Base-by-base conservation (phyloP, 2,329 filamentous ascomycete species). In the Ophiosphaerella korrae region DNA sequence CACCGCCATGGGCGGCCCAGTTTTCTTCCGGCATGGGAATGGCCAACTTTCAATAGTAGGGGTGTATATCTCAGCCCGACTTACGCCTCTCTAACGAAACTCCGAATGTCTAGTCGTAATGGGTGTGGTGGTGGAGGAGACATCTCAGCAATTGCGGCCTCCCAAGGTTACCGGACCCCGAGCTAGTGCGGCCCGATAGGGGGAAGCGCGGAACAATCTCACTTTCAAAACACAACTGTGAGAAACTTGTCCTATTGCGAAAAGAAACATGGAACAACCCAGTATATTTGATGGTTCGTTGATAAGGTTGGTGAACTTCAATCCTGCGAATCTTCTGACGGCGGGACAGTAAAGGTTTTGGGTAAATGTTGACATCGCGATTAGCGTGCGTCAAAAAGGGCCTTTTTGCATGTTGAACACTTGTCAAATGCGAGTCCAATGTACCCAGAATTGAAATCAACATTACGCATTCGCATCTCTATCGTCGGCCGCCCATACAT, bases 21-120 rank as follows among this genome's bases (percentile, higher is more conserved):
- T 63, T 64, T 45, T 70, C 67, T 57, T 70, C 67, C 7, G 67
- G 57, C 67, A 70, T 70, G 9, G 7, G n/a, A 8, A 18, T 8
- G n/a, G 31, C 7, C 9, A 12, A 16, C 14, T 18, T 7, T 33
- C 2, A 6, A 23, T 14, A 2, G 13, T 29, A 7, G 26, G 26
- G 7, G 33, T 12, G 11, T 29, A 37, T 21, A 42, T 42, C 18
- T 23, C 14, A n/a, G 21, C 13, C 7, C n/a, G 33, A 13, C 11
- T 11, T 16, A 7, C 21, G 33, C 9, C 18, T 29, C 21, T 31
- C 33, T 29, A 26, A 16, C 14, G 33, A 31, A 33, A 45, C 29
- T 45, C 33, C 7, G 33, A 16, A 2, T 21, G 42, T 24, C 9
- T 39, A 12, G 8, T n/a, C 21, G 23, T 34, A 6, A 41, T 11